Conservation (phyloP, 805 yeast species). For the Pichia ethanolica region DNA sequence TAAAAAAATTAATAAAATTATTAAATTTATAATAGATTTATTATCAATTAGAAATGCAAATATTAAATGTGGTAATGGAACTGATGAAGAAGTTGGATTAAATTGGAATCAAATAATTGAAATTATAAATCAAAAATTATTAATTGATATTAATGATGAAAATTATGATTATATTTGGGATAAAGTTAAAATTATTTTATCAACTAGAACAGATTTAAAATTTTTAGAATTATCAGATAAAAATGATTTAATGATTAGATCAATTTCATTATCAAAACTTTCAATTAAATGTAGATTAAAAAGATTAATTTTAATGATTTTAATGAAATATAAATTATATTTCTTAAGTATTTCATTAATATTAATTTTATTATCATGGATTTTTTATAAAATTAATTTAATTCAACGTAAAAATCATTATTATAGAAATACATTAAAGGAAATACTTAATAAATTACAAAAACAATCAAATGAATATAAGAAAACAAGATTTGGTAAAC, state of each 20-base stretch:
- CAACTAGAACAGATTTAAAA: conserved; percentile 6
- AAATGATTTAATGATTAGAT: conserved; percentile 15
- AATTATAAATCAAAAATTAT: conserved; percentile 45
- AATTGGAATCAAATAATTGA: conserved; percentile 60
- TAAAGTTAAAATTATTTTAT: conserved; percentile 12
- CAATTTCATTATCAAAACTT: conserved; percentile 23
- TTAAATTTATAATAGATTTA: conserved; percentile 55
- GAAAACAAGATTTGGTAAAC: conserved; percentile 14
- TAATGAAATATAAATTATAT: conserved; percentile 19
- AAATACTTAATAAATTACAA: conserved; percentile 44
- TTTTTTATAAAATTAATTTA: conserved; percentile 30
- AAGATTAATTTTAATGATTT: conserved; percentile 15
- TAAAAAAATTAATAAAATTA: conserved; percentile 58
- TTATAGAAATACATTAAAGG: conserved; percentile 38
- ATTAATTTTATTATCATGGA: conserved; percentile 1
- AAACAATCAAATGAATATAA: conserved; percentile 32
- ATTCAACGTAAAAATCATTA: conserved; percentile 33
- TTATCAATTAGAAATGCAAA: conserved; percentile 68
- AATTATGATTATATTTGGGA: conserved; percentile 22
- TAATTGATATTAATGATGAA: conserved; percentile 13
- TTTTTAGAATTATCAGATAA: neutral
- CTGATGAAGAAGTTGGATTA: conserved; percentile 27
- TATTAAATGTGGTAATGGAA: conserved; percentile 30
- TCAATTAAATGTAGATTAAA: conserved; percentile 24
- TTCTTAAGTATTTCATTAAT: conserved; percentile 12